Percentiles rank a stretch among this genome's conserved stretches.
Conservation (phyloP, 2,329 filamentous ascomycete genomes). For the Nemania diffusa region DNA sequence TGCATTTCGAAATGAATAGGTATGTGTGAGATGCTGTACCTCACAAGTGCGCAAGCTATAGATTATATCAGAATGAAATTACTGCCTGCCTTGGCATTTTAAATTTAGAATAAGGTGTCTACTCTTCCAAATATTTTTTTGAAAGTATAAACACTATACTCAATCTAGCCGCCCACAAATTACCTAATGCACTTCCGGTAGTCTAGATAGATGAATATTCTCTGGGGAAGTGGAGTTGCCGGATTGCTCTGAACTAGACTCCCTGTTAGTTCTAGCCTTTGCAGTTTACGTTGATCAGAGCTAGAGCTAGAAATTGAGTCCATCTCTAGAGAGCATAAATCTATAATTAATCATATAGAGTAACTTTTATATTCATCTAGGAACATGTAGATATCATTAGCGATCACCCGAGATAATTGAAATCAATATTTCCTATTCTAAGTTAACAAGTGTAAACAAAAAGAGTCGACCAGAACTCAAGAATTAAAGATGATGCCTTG, state of each 20-base stretch:
- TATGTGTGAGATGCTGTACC: conserved; percentile 3
- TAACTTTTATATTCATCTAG: no score
- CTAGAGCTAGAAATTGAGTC: no score
- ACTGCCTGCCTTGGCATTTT: not conserved
- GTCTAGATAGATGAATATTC: not conserved
- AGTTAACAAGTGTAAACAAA: no score
- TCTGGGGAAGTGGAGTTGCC: not conserved
- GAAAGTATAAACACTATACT: no score
- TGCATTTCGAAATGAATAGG: not conserved
- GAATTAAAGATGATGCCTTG: no score
- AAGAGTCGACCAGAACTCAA: no score
- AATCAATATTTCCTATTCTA: no score
- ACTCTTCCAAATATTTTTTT: not conserved
- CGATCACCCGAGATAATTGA: no score
- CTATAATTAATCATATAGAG: no score
- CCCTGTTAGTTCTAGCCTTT: not conserved
- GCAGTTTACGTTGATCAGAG: not conserved
- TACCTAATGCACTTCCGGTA: not conserved
- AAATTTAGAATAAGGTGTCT: not conserved
- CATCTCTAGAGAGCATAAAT: no score
- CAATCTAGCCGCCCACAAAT: not conserved
- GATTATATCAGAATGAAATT: not conserved
- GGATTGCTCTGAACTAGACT: not conserved
- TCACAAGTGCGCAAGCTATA: not conserved
- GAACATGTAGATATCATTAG: no score